Percentiles rank a stretch among this genome's conserved stretches.
phyloP scores from a whole-genome alignment of 192 early-diverging fungal species.

The Diversispora eburnea region DNA sequence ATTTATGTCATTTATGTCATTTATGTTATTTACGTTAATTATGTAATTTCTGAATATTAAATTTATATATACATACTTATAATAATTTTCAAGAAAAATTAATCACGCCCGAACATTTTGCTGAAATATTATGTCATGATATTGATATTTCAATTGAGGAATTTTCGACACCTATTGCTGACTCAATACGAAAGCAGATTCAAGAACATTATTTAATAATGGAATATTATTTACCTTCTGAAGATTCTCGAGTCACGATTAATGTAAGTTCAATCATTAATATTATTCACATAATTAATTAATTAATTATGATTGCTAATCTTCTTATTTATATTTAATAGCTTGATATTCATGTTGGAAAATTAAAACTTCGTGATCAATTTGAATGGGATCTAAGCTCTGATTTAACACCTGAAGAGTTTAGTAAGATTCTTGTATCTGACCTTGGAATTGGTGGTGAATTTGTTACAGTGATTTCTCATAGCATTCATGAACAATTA shows the following conservation, averaged over 20 bases:
- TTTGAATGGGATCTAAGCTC: constrained; percentile 90
- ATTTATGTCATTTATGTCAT: no score
- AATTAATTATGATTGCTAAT: not conserved
- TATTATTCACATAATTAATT: no score
- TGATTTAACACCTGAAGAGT: constrained; percentile 65
- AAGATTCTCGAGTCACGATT: constrained; percentile 45
- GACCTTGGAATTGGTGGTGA: constrained; percentile 80
- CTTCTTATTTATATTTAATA: constrained; percentile 31
- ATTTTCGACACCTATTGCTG: constrained; percentile 51
- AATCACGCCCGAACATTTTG: constrained; percentile 81
- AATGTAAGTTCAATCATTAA: constrained; percentile 42
- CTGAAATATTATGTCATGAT: constrained; percentile 77
- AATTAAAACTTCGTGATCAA: constrained; percentile 75
- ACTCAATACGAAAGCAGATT: constrained; percentile 58
- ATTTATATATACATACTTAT: no score
- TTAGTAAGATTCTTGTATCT: constrained; percentile 58
- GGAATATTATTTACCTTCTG: constrained; percentile 43
- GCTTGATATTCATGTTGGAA: constrained; percentile 85
- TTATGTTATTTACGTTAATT: no score
- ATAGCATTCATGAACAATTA: constrained; percentile 73
- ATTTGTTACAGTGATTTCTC: constrained; percentile 71
- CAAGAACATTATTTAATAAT: constrained; percentile 53
- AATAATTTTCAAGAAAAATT: constrained; percentile 51
- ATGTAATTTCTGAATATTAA: no score
- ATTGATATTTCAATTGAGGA: constrained; percentile 55